Conservation (phyloP, 208 protist species). For the Crithidia bombi region DNA sequence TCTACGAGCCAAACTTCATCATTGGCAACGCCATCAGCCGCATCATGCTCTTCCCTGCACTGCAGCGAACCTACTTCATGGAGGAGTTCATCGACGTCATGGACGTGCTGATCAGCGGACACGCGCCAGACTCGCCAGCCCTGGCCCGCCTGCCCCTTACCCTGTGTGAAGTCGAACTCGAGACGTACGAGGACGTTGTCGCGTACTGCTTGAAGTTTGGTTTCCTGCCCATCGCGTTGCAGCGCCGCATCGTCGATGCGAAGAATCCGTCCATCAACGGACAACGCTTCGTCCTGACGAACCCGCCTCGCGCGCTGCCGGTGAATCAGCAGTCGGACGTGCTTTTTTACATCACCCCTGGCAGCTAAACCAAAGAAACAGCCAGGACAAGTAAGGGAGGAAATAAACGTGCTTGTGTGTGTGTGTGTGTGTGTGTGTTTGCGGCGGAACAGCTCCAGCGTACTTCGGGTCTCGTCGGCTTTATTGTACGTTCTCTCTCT, state of each 20-base stretch:
- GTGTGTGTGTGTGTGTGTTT: not conserved
- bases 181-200: constrained; percentile 81
- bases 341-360: constrained; percentile 73
- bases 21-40: constrained; percentile 85
- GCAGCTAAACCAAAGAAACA: not conserved
- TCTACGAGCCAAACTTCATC: constrained; percentile 86
- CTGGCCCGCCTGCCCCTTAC: constrained; percentile 62
- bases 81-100: constrained; percentile 84
- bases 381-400: not conserved
- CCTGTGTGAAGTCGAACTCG: constrained; percentile 50
- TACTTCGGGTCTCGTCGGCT: no score
- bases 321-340: constrained; percentile 65
- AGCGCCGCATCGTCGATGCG: constrained; percentile 65
- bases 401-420: not conserved
- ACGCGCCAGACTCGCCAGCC: constrained; percentile 58
- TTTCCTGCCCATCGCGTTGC: constrained; percentile 74
- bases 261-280: constrained; percentile 66
- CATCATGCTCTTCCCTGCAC: constrained; percentile 72
- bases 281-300: constrained; percentile 81
- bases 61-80: constrained; percentile 84
- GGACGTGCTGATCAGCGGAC: constrained; percentile 76
- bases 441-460: no score
- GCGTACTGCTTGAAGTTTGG: constrained; percentile 66
- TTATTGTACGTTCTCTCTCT: not conserved
- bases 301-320: constrained; percentile 66